Evolutionary conservation across 176 grass and related monocot species (phyloP), one percentile per base, ranked within the genome.

Genomic region (Neostapfia colusana): DNA sequence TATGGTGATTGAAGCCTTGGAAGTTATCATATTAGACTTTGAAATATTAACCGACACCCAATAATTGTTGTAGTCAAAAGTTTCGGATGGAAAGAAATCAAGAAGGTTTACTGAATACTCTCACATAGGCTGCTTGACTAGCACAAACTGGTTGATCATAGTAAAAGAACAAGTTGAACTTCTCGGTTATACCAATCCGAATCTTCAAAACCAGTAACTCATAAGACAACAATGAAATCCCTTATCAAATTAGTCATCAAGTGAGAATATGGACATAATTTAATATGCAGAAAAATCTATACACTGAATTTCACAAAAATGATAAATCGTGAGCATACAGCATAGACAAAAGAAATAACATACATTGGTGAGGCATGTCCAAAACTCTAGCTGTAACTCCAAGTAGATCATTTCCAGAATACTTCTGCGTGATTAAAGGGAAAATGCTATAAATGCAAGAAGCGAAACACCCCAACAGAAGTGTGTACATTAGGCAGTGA

Each of bases 321-420:
- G 50, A 53, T 39, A 65, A 55, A 41, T 54, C 21, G 25, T 0
- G 25, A 74, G 54, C 10, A 57, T 1, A 57, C 14, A 13, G 53
- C 35, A 79, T n/a, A n/a, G n/a, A n/a, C n/a, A n/a, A n/a, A n/a
- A n/a, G n/a, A 74, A 10, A 79, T 45, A 55, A 63, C 89, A 8
- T 99, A 95, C 95, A 99, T 59, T 90, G 84, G 74, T 94, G 91
- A 90, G 95, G 95, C 91, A 99, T 92, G 80, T 95, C 89, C 55
- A 92, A 79, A 71, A 99, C 91, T 95, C 95, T 99, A 82, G 91
- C 87, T 4, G 78, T 99, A 42, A 92, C 83, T 60, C 95, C 95
- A 87, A 94, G 91, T 81, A 99, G 76, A 92, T 99, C 95, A 43
- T 88, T 99, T 86, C 89, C 95, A 72, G 91, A 88, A 67, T 95